Evolutionary conservation across 1,284 basidiomycete genomes (phyloP).

Genomic region (Pseudozyma flocculosa): DNA sequence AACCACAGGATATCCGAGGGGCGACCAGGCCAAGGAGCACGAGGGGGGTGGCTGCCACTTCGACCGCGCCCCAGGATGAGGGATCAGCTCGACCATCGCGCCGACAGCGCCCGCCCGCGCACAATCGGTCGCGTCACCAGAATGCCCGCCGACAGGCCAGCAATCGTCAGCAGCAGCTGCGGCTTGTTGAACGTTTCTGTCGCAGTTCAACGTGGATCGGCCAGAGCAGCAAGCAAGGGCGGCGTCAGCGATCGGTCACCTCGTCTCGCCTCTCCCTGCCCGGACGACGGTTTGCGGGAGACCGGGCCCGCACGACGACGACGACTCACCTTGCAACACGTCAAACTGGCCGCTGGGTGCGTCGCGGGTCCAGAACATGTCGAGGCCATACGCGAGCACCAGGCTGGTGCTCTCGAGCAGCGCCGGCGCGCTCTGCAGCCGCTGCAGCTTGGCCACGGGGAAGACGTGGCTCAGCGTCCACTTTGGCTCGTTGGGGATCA

Average conservation of each 20-base stretch:
- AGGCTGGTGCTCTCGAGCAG: slow-evolving; percentile 87
- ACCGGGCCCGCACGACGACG: too few species aligned
- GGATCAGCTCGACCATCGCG: slow-evolving; percentile 10
- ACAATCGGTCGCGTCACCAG: slow-evolving; percentile 63
- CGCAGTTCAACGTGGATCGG: too few species aligned
- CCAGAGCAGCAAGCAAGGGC: too few species aligned
- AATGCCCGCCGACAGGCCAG: slow-evolving; percentile 72
- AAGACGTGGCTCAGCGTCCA: slow-evolving; percentile 77
- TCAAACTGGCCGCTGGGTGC: slow-evolving; percentile 90
- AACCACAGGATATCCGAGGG: too few species aligned
- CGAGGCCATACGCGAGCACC: slow-evolving; percentile 82
- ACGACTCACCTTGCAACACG: slow-evolving; percentile 65
- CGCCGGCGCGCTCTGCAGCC: slow-evolving; percentile 70
- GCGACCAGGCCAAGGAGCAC: too few species aligned
- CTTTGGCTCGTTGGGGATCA: slow-evolving; percentile 73
- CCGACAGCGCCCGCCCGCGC: slow-evolving; percentile 6
- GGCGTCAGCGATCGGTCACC: too few species aligned
- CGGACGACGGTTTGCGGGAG: too few species aligned
- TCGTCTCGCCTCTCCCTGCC: too few species aligned
- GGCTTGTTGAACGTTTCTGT: slow-evolving; percentile 75
- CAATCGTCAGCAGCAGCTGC: slow-evolving; percentile 82
- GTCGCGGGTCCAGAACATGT: slow-evolving; percentile 79
- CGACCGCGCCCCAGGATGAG: too few species aligned
- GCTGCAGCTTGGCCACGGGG: slow-evolving; percentile 61
- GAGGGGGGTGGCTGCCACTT: too few species aligned